phyloP scores from a whole-genome alignment of 345 rosid species.

The Salix suchowensis region DNA sequence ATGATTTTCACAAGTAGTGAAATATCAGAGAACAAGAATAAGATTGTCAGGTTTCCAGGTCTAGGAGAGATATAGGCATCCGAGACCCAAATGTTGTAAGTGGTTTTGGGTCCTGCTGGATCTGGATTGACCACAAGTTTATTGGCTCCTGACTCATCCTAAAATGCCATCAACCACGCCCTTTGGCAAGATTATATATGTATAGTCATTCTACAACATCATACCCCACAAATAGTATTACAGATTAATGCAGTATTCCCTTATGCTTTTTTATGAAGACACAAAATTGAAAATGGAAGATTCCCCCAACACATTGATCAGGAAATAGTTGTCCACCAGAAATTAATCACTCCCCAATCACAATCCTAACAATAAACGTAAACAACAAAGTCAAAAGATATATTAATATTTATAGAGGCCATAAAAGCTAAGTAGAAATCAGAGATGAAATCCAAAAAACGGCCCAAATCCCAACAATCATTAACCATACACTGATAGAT shows the following conservation, averaged over 20 bases:
- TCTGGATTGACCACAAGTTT: background rate
- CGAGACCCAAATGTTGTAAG: background rate
- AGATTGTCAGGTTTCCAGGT: background rate
- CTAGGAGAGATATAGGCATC: background rate
- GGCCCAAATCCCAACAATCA: background rate
- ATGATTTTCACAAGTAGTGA: background rate
- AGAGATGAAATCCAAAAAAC: background rate
- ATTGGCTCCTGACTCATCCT: background rate
- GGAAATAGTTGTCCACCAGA: background rate
- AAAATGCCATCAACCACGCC: background rate
- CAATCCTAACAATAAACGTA: background rate
- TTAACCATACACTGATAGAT: background rate
- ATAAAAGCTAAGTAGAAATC: background rate
- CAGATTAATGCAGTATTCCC: background rate
- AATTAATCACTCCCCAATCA: background rate
- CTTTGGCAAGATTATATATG: background rate
- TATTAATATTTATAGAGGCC: background rate
- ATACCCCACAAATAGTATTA: background rate
- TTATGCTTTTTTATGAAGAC: background rate
- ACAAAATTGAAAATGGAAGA: background rate
- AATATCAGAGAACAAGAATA: no score
- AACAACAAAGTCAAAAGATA: background rate
- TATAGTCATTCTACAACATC: background rate
- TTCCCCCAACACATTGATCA: background rate
- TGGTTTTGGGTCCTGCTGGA: background rate